These are phyloP conservation scores for Claviceps paspali DNA, from an alignment of 2,329 filamentous ascomycete species.

Conservation along the genomic window DNA sequence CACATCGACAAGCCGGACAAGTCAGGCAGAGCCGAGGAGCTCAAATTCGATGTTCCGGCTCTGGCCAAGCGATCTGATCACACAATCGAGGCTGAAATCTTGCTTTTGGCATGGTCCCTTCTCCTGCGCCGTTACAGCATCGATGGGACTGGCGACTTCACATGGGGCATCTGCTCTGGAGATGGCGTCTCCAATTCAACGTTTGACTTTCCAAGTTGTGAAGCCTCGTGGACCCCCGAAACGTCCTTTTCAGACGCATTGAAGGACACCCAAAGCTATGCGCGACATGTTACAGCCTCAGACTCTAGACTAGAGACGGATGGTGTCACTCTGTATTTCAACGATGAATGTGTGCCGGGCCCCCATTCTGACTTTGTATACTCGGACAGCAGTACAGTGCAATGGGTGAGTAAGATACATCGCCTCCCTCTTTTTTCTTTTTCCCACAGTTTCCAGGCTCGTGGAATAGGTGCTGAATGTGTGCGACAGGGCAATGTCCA, in stretches of 20 bases:
- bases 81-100: neutral
- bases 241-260: neutral
- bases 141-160: neutral
- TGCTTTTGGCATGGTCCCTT: slow-evolving; percentile 2
- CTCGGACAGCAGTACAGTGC: neutral
- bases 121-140: neutral
- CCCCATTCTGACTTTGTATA: neutral
- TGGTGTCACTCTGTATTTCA: neutral
- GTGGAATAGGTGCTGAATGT: neutral
- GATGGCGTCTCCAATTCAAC: neutral
- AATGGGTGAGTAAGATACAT: slow-evolving; percentile 2
- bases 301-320: neutral
- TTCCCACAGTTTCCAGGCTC: neutral
- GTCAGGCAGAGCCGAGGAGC: neutral
- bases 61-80: neutral
- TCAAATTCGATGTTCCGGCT: neutral
- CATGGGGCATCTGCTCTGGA: neutral
- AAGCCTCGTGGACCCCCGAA: neutral
- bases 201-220: neutral
- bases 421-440: no score
- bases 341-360: neutral
- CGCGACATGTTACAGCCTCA: neutral
- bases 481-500: neutral
- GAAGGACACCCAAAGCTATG: neutral
- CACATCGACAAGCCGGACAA: neutral